These are phyloP conservation scores for Saturnispora galanensis DNA, from an alignment of 805 yeast genomes.

Conservation along the genomic window DNA sequence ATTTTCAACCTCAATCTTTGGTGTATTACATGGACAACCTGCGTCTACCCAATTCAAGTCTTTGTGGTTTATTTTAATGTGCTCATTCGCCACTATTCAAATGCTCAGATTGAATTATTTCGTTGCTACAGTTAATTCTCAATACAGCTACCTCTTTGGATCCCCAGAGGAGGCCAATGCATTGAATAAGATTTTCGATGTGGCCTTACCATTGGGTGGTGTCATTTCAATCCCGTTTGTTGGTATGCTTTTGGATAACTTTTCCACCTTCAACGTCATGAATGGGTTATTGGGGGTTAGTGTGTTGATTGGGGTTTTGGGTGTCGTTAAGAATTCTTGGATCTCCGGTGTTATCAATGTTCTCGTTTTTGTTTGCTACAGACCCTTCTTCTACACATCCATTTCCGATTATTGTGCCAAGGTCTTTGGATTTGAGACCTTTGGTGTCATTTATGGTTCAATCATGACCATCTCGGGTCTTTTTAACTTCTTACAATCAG, in stretches of 20 bases:
- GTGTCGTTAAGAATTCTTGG: constrained; percentile 32
- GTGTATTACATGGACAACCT: constrained; percentile 44
- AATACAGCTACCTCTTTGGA: constrained; percentile 37
- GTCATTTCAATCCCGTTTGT: constrained; percentile 44
- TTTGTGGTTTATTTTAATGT: constrained; percentile 43
- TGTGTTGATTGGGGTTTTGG: constrained; percentile 37
- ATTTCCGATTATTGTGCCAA: constrained; percentile 52
- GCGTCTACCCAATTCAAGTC: constrained; percentile 40
- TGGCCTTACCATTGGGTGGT: constrained; percentile 50
- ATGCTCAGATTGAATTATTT: constrained; percentile 50
- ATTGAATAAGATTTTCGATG: constrained; percentile 40
- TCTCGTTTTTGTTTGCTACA: constrained; percentile 38
- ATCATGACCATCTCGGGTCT: constrained; percentile 45
- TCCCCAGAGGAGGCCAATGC: constrained; percentile 30
- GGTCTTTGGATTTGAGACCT: constrained; percentile 52
- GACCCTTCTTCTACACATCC: constrained; percentile 52
- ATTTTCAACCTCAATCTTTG: constrained; percentile 35
- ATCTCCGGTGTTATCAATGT: constrained; percentile 36
- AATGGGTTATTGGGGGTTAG: constrained; percentile 32
- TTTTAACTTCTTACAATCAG: constrained; percentile 38
- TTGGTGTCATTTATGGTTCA: constrained; percentile 51
- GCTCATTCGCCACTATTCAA: constrained; percentile 42
- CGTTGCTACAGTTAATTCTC: constrained; percentile 50
- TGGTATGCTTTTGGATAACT: constrained; percentile 41
- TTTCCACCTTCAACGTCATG: constrained; percentile 37